A percentile compares a stretch with the other conserved stretches of the same genome.
Conservation (phyloP, 805 yeast genomes). For the Teunomyces tritomae region DNA sequence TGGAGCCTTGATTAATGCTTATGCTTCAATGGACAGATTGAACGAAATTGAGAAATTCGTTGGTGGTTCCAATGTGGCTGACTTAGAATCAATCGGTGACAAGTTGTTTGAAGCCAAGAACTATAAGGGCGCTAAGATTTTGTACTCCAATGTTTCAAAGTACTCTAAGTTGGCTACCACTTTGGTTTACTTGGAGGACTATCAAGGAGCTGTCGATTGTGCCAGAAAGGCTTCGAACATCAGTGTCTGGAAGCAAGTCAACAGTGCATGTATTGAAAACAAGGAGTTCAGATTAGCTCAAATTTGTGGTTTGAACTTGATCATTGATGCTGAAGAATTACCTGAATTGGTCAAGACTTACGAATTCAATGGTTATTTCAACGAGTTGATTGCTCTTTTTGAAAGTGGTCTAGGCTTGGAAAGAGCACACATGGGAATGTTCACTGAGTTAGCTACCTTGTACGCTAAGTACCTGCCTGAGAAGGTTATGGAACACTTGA, state of each 20-base stretch:
- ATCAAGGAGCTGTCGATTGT: slow-evolving; percentile 96
- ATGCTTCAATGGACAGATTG: slow-evolving; percentile 74
- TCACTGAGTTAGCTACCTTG: slow-evolving; percentile 88
- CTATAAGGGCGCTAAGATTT: slow-evolving; percentile 89
- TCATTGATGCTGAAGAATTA: slow-evolving; percentile 96
- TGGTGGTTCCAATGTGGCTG: slow-evolving; percentile 88
- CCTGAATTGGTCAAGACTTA: slow-evolving; percentile 84
- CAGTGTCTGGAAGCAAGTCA: slow-evolving; percentile 95
- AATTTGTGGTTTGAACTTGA: slow-evolving; percentile 95
- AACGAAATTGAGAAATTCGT: slow-evolving; percentile 83
- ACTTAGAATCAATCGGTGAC: slow-evolving; percentile 89
- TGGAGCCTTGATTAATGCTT: slow-evolving; percentile 84
- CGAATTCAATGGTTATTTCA: slow-evolving; percentile 87
- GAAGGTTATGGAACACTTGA: slow-evolving; percentile 92
- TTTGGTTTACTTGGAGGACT: slow-evolving; percentile 84
- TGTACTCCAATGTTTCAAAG: slow-evolving; percentile 83
- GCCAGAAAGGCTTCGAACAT: slow-evolving; percentile 96
- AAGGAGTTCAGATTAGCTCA: slow-evolving; percentile 96
- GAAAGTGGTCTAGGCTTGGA: slow-evolving; percentile 96
- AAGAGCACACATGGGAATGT: slow-evolving; percentile 99
- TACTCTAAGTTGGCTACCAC: slow-evolving; percentile 97
- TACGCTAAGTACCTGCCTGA: slow-evolving; percentile 89
- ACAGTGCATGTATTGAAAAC: slow-evolving; percentile 92
- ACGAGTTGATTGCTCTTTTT: slow-evolving; percentile 84
- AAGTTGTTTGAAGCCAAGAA: slow-evolving; percentile 75